Evolutionary conservation across 1,139 yeast genomes (phyloP), one percentile per base, ranked within the genome.

Genomic region (Geotrichum candidum): DNA sequence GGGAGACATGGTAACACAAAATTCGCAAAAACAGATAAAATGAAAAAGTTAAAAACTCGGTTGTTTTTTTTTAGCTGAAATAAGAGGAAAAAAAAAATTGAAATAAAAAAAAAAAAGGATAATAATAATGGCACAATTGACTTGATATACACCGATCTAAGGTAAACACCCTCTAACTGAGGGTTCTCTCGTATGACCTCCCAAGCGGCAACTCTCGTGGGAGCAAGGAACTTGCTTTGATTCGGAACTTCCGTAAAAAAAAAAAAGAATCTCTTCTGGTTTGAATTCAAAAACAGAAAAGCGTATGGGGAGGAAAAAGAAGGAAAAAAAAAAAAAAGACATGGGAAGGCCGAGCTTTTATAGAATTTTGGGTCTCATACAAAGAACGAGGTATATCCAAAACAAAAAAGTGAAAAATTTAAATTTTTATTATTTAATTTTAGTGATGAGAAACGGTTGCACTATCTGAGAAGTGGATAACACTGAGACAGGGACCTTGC

Each of bases 201-300:
- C 66, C 65, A 67, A 61, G 66, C 68, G 69, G 68, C 68, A 65
- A 66, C 68, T 64, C 68, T 66, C 68, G 68, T 67, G 59, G 62
- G 60, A 51, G 66, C 64, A 62, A 63, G 63, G 59, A 53, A 58
- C 65, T 63, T 63, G 63, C 63, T 57, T 35, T 45, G 52, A 35
- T 35, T 54, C 59, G 59, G 60, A 53, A 61, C 59, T 57, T 51
- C 59, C 60, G 57, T 51, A 46, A 45, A 51, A 41, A 41, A 41
- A 41, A 41, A 41, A 41, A 41, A n/a, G 48, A 15, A 55, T 56
- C 61, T 57, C 56, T 60, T 48, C 46, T 57, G 56, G 25, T 41
- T 9, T 35, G 22, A 54, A 46, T 27, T 45, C 59, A 57, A 56
- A 54, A 41, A 41, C 48, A 41, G 51, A 54, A 54, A 25, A 41